Conservation (phyloP, 2,329 filamentous ascomycete genomes). For the Diaporthe batatas region DNA sequence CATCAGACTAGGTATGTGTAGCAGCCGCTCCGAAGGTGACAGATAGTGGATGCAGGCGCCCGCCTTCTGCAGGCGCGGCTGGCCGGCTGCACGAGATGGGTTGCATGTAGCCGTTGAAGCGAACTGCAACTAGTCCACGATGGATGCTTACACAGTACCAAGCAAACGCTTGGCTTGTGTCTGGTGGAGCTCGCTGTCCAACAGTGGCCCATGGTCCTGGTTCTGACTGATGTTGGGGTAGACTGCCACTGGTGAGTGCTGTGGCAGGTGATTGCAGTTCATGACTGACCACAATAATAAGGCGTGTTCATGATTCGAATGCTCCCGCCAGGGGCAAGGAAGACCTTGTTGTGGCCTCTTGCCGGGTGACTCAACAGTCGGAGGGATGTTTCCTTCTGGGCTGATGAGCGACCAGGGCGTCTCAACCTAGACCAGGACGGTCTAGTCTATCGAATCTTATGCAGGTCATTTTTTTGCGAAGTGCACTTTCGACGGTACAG, state of each 20-base stretch:
- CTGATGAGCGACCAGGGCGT: constrained; percentile 3
- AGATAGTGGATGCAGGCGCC: constrained; percentile 9
- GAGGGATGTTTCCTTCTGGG: not conserved
- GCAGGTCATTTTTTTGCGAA: constrained; percentile 12
- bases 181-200: too few relatives aligned
- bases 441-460: constrained; percentile 27
- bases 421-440: constrained; percentile 7
- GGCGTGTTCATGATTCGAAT: constrained; percentile 1
- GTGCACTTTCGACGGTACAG: not conserved
- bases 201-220: not conserved
- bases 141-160: not conserved
- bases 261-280: not conserved
- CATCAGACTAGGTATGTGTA: not conserved
- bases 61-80: constrained; percentile 9
- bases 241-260: not conserved
- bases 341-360: not conserved
- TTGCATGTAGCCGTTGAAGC: constrained; percentile 3
- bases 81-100: not conserved
- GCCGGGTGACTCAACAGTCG: constrained; percentile 20
- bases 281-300: not conserved
- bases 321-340: not conserved
- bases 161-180: not conserved
- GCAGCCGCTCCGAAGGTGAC: not conserved
- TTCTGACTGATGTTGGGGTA: not conserved
- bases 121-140: not conserved